Conservation (phyloP, 495 filamentous ascomycete genomes). For the Penicillium desertorum region DNA sequence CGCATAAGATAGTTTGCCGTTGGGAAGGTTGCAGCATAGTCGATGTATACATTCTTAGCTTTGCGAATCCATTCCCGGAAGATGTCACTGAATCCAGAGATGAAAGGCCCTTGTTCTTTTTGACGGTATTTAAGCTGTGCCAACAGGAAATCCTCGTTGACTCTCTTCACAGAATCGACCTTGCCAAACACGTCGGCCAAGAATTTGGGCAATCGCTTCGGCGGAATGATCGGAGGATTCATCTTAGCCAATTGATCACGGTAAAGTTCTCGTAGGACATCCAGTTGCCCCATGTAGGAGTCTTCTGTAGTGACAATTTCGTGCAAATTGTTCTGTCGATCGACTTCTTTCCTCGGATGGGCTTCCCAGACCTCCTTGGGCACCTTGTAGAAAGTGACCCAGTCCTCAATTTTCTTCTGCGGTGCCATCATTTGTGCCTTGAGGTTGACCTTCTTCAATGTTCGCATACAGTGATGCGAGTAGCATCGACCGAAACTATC, state of each 20-base stretch:
- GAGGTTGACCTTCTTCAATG: slow-evolving; percentile 89
- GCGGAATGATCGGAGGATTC: slow-evolving; percentile 78
- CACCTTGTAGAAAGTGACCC: slow-evolving; percentile 87
- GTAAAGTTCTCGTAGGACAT: slow-evolving; percentile 81
- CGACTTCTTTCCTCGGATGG: slow-evolving; percentile 79
- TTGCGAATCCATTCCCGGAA: slow-evolving; percentile 99
- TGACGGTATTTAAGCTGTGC: slow-evolving; percentile 97
- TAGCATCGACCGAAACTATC: slow-evolving; percentile 77
- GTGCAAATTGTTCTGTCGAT: slow-evolving; percentile 91
- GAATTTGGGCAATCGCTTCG: slow-evolving; percentile 73
- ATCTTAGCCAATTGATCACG: slow-evolving; percentile 72
- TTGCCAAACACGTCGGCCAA: slow-evolving; percentile 84
- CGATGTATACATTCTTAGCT: slow-evolving; percentile 82
- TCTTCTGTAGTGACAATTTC: slow-evolving; percentile 96
- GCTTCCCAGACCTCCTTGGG: slow-evolving; percentile 70
- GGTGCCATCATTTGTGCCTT: slow-evolving; percentile 67
- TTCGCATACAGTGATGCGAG: slow-evolving; percentile 89
- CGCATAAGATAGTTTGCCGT: slow-evolving; percentile 79
- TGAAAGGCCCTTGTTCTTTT: slow-evolving; percentile 93
- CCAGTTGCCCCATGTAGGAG: slow-evolving; percentile 80
- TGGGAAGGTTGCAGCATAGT: slow-evolving; percentile 87
- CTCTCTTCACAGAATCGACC: slow-evolving; percentile 82
- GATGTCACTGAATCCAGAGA: slow-evolving; percentile 92
- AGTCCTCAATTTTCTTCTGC: slow-evolving; percentile 71
- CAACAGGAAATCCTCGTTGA: slow-evolving; percentile 91